Base-by-base conservation (phyloP, 1,284 basidiomycete genomes). In the Malassezia restricta region DNA sequence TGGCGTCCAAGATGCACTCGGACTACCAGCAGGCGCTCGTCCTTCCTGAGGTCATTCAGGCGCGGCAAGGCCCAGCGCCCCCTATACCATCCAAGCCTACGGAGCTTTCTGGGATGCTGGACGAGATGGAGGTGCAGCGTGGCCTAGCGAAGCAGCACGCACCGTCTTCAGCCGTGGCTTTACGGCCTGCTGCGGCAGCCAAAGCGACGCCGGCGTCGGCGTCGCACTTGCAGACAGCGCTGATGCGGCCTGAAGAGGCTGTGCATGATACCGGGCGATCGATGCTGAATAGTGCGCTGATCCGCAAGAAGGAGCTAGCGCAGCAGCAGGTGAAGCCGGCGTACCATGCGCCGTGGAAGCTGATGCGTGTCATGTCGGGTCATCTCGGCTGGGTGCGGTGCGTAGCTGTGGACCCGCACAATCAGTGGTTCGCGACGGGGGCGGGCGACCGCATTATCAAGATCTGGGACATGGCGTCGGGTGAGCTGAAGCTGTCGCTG, bases 331-430 rank as follows among this genome's bases (percentile, higher is more conserved):
- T 94, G 65, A 92, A 95, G 74, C 94, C 92, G 2, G 85, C 84
- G 7, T 95, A 87, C 73, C 92, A 99, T 67, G 82, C 92, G 6
- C 86, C 84, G 65, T 73, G 92, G 92, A 95, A 95, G 76, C 83
- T 99, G 49, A 80, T 84, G 63, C 85, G 91, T 47, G 94, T 99
- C 66, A 96, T 98, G 58, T 95, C 90, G 1, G 92, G 92, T 0
- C 92, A 99, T 75, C 76, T 98, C 59, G 92, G 94, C 7, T 98
- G 94, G 94, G 92, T 98, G n/a, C 81, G 92, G 51, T 86, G 85
- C 63, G 84, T 87, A 14, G 88, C 92, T 1, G 89, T 98, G 40
- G 92, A 98, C 74, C 92, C 92, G 14, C 89, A 88, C 28, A 99
- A 98, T 77, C 79, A 92, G 74, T 99, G 92, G 92, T 98, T 99